Conservation (phyloP, 495 filamentous ascomycete species). For the Xylaria telfairii region DNA sequence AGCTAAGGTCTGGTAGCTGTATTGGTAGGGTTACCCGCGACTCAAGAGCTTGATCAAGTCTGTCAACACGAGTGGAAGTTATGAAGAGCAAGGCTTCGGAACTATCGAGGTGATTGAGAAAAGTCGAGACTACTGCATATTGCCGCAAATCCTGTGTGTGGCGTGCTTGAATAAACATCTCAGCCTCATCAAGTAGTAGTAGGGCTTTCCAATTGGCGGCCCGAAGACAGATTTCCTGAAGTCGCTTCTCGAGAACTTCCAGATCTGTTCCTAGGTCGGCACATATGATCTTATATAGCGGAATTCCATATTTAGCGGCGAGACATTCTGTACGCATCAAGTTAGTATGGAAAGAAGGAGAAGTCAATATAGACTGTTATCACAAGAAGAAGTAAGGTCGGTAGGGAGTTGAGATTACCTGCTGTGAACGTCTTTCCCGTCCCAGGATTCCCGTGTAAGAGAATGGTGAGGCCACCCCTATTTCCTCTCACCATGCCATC, state of each 20-base stretch:
- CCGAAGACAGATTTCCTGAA: background rate
- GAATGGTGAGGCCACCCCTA: background rate
- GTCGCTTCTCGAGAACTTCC: background rate
- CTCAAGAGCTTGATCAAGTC: background rate
- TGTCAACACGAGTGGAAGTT: background rate
- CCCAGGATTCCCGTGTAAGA: background rate
- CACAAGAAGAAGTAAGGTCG: background rate
- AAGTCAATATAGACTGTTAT: background rate
- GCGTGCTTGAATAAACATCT: slow-evolving; percentile 5
- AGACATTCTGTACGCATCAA: background rate
- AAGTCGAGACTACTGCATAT: background rate
- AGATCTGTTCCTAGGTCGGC: slow-evolving; percentile 8
- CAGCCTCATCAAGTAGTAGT: background rate
- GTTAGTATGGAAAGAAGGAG: background rate
- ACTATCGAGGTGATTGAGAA: background rate
- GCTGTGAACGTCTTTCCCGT: background rate
- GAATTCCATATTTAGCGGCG: background rate
- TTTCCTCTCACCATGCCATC: background rate
- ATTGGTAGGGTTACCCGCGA: background rate
- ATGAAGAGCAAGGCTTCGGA: background rate
- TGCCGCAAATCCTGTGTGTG: background rate
- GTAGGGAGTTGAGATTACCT: background rate
- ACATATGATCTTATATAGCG: slow-evolving; percentile 2
- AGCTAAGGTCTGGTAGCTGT: background rate
- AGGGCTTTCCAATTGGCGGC: slow-evolving; percentile 1